Percentiles rank a stretch among this genome's conserved stretches.
Evolutionary conservation across 1,139 yeast species (phyloP).

Genomic region (Petasospora rhodanensis): DNA sequence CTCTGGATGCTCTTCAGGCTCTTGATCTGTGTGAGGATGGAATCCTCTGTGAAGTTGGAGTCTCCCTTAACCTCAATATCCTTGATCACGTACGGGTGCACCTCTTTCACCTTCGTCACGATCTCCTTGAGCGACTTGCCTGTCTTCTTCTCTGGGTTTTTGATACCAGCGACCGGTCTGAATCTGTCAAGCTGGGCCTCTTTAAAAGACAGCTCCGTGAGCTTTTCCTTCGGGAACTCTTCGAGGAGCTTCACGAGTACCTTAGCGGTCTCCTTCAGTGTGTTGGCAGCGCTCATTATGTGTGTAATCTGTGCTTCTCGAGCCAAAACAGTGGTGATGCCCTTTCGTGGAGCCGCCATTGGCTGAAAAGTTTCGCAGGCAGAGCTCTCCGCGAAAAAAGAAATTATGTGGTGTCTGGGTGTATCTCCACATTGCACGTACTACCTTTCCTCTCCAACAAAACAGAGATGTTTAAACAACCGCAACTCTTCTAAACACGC

Average conservation of each 20-base stretch:
- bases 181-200: conserved; percentile 59
- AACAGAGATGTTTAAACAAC: not conserved
- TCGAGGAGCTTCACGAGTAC: conserved; percentile 38
- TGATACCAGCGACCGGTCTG: conserved; percentile 41
- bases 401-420: conserved; percentile 1
- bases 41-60: conserved; percentile 43
- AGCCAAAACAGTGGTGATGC: too few species aligned
- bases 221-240: conserved; percentile 56
- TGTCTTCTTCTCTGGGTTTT: conserved; percentile 14
- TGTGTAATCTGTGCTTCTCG: too few species aligned
- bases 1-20: conserved; percentile 55
- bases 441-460: too few species aligned
- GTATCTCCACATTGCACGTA: too few species aligned
- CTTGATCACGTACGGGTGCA: conserved; percentile 28
- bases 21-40: conserved; percentile 54
- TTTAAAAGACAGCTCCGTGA: conserved; percentile 65
- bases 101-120: conserved; percentile 23
- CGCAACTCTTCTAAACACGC: too few species aligned
- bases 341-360: conserved; percentile 1
- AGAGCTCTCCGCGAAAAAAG: not conserved
- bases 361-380: conserved; percentile 8
- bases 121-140: conserved; percentile 22
- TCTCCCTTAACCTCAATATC: conserved; percentile 31
- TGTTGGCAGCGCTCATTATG: conserved; percentile 4
- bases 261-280: conserved; percentile 35